Evolutionary conservation across 1,284 basidiomycete species (phyloP), one percentile per base, ranked within the genome.

Genomic region (Papiliotrema flavescens): DNA sequence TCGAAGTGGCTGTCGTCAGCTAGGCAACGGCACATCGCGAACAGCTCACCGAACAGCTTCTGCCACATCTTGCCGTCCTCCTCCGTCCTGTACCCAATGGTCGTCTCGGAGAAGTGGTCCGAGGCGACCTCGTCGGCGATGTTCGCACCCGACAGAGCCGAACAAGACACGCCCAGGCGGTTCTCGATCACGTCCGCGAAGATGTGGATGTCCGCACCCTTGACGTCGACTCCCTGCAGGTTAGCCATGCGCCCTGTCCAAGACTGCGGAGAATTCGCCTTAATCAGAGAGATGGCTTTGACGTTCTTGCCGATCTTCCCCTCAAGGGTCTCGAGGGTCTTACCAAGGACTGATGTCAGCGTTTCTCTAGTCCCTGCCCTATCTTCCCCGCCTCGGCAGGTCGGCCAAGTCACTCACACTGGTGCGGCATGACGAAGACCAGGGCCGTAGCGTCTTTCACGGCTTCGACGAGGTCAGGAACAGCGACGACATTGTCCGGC

Each of bases 61-160:
- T 78, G 74, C 76, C 76, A 79, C 56, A 79, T 62, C 54, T 77
- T 64, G 9, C 78, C 79, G 39, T 79, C 79, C 41, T 73, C 69
- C 51, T 72, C 57, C 34, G 65, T 74, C 34, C 80, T 69, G 64
- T 81, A 82, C 1, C 81, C 82, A 58, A 83, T 78, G 1, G 82
- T 83, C 8, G 82, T 83, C 69, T 83, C 82, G 22, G 75, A 76
- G 60, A 81, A 81, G 57, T 73, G 70, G 56, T 78, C 80, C 49
- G 66, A 71, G 1, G 80, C 79, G 20, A 80, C 78, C 67, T 84
- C 83, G 57, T 80, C 76, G 35, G 83, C 83, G 51, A 84, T 84
- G 70, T 84, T 84, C 41, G 83, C 83, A 9, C 83, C 83, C 22
- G 79, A 80, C n/a, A 84, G 66, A 0, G 82, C 81, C 4, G 79